Percentiles rank a stretch among this genome's conserved stretches.
Evolutionary conservation across 2,329 filamentous ascomycete genomes (phyloP).

Genomic region (Diaporthe aspalathi): DNA sequence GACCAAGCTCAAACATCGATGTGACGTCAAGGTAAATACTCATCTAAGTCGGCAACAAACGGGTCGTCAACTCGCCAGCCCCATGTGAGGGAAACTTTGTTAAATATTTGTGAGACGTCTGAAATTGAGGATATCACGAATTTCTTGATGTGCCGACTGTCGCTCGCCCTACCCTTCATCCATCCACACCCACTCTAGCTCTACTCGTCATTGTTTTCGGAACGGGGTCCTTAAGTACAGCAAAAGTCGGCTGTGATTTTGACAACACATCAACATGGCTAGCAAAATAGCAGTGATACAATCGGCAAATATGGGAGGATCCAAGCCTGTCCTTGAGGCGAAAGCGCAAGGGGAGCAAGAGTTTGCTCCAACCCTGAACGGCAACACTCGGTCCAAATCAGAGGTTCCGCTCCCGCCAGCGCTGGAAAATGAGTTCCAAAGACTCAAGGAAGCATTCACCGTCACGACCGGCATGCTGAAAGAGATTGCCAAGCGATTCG

Average conservation of each 20-base stretch:
- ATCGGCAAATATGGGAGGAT: not conserved
- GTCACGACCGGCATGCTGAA: conserved; percentile 30
- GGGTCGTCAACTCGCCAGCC: not conserved
- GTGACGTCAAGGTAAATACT: conserved; percentile 29
- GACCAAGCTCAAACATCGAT: not conserved
- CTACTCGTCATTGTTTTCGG: conserved; percentile 1
- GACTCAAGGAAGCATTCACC: conserved; percentile 20
- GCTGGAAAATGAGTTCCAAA: conserved; percentile 12
- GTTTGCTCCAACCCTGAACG: not conserved
- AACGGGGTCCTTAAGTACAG: not conserved
- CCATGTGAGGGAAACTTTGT: not conserved
- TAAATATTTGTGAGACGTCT: not conserved
- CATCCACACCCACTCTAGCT: not conserved
- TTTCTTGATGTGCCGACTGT: not conserved
- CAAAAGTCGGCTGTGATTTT: not conserved
- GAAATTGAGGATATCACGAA: not conserved
- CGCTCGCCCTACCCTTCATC: not conserved
- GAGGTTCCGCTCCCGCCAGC: conserved; percentile 11
- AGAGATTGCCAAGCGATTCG: conserved; percentile 28
- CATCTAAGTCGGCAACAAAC: conserved; percentile 17
- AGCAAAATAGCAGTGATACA: not conserved
- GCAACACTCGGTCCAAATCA: not conserved
- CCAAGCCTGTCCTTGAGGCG: not conserved
- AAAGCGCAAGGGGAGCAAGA: not conserved
- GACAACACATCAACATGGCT: not conserved